Percentiles rank a stretch among this genome's conserved stretches.
phyloP scores from a whole-genome alignment of 441 rosid species.

The Croton setiger region DNA sequence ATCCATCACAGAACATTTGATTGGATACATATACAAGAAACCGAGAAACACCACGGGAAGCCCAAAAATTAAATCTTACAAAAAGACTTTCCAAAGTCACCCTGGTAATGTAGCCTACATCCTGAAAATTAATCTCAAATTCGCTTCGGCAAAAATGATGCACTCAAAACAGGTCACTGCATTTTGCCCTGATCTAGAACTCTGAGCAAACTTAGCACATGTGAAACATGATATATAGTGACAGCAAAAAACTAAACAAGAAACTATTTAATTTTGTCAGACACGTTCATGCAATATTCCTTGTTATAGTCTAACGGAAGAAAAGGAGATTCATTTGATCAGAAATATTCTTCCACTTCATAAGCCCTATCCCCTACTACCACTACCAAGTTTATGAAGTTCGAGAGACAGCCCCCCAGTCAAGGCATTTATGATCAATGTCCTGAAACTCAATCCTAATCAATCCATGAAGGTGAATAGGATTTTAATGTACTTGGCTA shows the following conservation, averaged over 20 bases:
- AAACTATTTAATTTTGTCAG: background rate
- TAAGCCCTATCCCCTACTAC: background rate
- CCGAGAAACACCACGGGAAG: too few species aligned
- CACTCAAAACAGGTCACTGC: background rate
- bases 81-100: background rate
- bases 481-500: conserved; percentile 1
- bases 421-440: background rate
- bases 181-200: background rate
- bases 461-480: background rate
- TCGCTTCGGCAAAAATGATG: background rate
- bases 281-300: background rate
- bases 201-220: background rate
- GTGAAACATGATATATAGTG: background rate
- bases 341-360: background rate
- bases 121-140: background rate
- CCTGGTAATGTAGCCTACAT: background rate
- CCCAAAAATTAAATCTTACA: too few species aligned
- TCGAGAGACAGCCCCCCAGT: background rate
- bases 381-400: background rate
- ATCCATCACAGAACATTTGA: too few species aligned
- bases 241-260: background rate
- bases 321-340: background rate
- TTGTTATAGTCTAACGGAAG: background rate
- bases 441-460: background rate
- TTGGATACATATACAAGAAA: too few species aligned